A percentile compares a stretch with the other conserved stretches of the same genome.
Evolutionary conservation across 148 eudicot genomes (phyloP).

Genomic region (Persicaria maculosa): DNA sequence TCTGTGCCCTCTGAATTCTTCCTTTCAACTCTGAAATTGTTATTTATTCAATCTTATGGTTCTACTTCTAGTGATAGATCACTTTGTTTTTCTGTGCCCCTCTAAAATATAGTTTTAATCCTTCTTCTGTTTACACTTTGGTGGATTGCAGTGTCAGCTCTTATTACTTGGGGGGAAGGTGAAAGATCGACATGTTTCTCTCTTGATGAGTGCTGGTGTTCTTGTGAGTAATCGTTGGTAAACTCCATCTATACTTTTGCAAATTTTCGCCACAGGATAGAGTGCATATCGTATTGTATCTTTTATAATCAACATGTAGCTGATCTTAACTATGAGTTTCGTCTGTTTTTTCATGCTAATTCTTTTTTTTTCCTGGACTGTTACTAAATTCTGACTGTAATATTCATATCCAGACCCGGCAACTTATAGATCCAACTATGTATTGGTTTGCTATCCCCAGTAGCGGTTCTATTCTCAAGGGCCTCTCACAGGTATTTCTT

Average conservation of each 20-base stretch:
- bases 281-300: no score
- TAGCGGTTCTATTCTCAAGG: slow-evolving; percentile 80
- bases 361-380: slow-evolving; percentile 7
- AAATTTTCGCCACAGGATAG: not conserved
- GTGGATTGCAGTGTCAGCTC: slow-evolving; percentile 47
- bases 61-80: not conserved
- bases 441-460: slow-evolving; percentile 97
- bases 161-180: slow-evolving; percentile 74
- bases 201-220: slow-evolving; percentile 78
- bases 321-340: not conserved
- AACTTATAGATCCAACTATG: slow-evolving; percentile 80
- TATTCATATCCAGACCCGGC: slow-evolving; percentile 52
- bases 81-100: not conserved
- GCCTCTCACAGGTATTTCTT: slow-evolving; percentile 69
- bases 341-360: not conserved
- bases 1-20: not conserved
- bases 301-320: not conserved
- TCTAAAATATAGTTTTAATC: not conserved
- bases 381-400: not conserved
- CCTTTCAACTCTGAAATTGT: not conserved
- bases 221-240: slow-evolving; percentile 43
- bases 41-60: not conserved
- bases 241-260: not conserved
- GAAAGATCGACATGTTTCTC: slow-evolving; percentile 79
- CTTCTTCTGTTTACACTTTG: not conserved